These are phyloP conservation scores for Nannochloris sp. DNA, from an alignment of 139 green algal species.

Conservation along the genomic window DNA sequence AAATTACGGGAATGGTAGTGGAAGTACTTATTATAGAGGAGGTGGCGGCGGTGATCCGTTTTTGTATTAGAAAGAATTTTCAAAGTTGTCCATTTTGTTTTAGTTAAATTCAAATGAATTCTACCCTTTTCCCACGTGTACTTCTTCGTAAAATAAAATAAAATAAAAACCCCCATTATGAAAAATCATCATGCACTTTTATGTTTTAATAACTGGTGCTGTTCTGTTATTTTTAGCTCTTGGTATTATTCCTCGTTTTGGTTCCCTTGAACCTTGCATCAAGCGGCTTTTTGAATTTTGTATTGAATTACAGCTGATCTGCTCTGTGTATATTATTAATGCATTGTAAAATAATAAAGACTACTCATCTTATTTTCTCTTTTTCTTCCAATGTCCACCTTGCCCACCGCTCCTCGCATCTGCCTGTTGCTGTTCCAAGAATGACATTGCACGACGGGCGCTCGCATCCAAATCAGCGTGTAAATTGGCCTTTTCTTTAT, in stretches of 20 bases:
- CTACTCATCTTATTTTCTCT: slow-evolving; percentile 44
- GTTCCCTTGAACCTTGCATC: background rate
- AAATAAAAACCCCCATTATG: too few relatives aligned
- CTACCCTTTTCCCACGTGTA: too few relatives aligned
- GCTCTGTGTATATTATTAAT: too few relatives aligned
- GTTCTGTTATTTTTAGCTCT: too few relatives aligned
- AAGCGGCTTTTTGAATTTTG: background rate
- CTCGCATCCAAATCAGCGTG: slow-evolving; percentile 29
- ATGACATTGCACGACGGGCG: slow-evolving; percentile 34
- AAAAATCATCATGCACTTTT: too few relatives aligned
- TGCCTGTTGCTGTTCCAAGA: slow-evolving; percentile 70
- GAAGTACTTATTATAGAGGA: too few relatives aligned
- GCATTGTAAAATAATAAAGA: background rate
- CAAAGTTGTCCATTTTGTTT: too few relatives aligned
- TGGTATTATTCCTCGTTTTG: background rate
- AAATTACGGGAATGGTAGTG: too few relatives aligned
- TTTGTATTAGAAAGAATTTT: background rate
- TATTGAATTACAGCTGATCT: background rate
- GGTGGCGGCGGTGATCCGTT: background rate
- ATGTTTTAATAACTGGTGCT: too few relatives aligned
- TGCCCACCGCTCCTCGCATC: slow-evolving; percentile 84
- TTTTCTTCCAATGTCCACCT: slow-evolving; percentile 75
- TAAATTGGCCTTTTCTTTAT: slow-evolving; percentile 28
- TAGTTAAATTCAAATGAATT: too few relatives aligned
- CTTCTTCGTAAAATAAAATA: too few relatives aligned